Percentiles rank a stretch among this genome's conserved stretches.
Conservation (phyloP, 164 flowering plant genomes). For the Akebia trifoliata region DNA sequence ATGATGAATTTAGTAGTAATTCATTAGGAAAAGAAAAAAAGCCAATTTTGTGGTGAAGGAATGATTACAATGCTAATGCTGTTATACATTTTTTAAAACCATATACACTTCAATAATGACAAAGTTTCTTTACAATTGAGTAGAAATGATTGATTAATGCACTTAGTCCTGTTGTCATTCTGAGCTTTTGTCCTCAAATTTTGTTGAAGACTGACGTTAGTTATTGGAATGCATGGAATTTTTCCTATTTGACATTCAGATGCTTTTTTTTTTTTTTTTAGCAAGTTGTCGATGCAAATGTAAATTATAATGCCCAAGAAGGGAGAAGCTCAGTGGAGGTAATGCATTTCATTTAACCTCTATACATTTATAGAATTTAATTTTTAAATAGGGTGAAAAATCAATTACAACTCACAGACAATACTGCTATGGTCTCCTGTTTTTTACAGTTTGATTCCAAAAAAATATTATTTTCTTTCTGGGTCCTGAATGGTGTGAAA, state of each 20-base stretch:
- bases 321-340: slow-evolving; percentile 84
- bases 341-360: slow-evolving; percentile 3
- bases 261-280: slow-evolving; percentile 20
- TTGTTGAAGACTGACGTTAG: too few species aligned
- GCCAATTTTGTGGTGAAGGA: neutral
- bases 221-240: too few species aligned
- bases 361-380: neutral
- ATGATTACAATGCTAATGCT: too few species aligned
- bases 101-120: neutral
- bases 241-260: neutral
- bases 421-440: too few species aligned
- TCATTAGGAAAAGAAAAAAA: too few species aligned
- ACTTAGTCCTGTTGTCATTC: too few species aligned
- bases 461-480: too few species aligned
- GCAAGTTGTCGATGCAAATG: slow-evolving; percentile 70
- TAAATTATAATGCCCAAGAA: slow-evolving; percentile 77
- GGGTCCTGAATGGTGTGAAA: too few species aligned
- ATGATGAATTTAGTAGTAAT: too few species aligned
- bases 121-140: neutral
- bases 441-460: too few species aligned
- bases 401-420: neutral
- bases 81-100: too few species aligned
- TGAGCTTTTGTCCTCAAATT: neutral
- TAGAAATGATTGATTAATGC: neutral
- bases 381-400: neutral